Percentiles rank a stretch among this genome's conserved stretches.
Conservation (phyloP, 2,329 filamentous ascomycete genomes). For the Xylariomycetidae sp. region DNA sequence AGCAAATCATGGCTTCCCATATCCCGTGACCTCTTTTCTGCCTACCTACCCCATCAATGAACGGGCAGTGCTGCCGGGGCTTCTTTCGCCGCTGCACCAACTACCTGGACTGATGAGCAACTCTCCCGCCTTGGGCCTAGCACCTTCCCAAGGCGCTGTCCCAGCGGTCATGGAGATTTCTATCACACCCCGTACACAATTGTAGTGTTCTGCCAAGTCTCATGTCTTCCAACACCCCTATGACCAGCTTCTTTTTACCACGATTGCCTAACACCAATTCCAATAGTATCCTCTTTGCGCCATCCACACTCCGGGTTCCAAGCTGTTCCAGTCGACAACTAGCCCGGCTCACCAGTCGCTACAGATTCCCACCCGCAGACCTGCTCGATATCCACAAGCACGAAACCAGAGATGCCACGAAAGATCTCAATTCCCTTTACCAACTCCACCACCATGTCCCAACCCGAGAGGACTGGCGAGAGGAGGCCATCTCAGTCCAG, state of each 20-base stretch:
- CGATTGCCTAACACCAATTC: background rate
- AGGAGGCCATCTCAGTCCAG: conserved; percentile 61
- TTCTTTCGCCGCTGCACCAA: too few species aligned
- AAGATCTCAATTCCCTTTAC: conserved; percentile 55
- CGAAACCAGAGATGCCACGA: conserved; percentile 50
- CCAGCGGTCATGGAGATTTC: too few species aligned
- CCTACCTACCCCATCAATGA: too few species aligned
- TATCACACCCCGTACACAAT: too few species aligned
- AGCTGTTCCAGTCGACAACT: background rate
- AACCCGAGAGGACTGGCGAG: conserved; percentile 47
- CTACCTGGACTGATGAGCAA: too few species aligned
- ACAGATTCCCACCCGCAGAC: background rate
- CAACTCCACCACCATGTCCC: conserved; percentile 42
- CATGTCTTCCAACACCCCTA: background rate
- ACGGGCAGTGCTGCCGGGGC: too few species aligned
- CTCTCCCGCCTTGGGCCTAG: too few species aligned
- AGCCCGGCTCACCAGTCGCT: background rate
- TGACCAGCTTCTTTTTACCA: background rate
- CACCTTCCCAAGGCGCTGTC: too few species aligned
- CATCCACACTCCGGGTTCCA: too few species aligned
- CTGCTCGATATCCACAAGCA: background rate
- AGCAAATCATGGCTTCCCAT: too few species aligned
- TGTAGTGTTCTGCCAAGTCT: background rate
- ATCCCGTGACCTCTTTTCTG: too few species aligned
- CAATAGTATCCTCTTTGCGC: too few species aligned